Percentiles rank a stretch among this genome's conserved stretches.
phyloP scores from a whole-genome alignment of 2,329 filamentous ascomycete species.

The Monosporascus sp. region DNA sequence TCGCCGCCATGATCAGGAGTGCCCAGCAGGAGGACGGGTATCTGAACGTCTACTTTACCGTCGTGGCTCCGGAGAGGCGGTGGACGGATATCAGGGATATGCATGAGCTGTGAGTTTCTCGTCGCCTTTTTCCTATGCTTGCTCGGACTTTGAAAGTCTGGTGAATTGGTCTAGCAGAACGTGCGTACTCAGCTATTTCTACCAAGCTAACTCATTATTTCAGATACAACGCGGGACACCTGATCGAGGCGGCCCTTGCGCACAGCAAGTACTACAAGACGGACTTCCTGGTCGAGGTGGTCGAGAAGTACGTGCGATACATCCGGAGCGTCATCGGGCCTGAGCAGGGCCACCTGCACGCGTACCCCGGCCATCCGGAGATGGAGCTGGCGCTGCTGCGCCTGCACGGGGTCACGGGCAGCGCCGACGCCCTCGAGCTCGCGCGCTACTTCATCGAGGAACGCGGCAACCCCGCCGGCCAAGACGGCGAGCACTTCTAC shows the following conservation, averaged over 20 bases:
- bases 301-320: constrained; percentile 49
- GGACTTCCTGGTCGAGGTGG: constrained; percentile 43
- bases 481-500: constrained; percentile 47
- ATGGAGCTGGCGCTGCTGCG: constrained; percentile 44
- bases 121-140: neutral
- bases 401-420: constrained; percentile 30
- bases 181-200: too few species aligned
- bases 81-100: constrained; percentile 56
- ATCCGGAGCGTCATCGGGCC: constrained; percentile 48
- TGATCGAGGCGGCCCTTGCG: constrained; percentile 56
- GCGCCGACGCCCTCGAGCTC: constrained; percentile 34
- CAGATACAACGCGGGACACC: constrained; percentile 55
- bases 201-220: too few species aligned
- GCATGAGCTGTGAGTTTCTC: constrained; percentile 48
- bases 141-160: neutral
- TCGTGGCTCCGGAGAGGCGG: constrained; percentile 48
- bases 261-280: constrained; percentile 49
- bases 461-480: constrained; percentile 46
- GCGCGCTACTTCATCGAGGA: constrained; percentile 54
- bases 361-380: constrained; percentile 54
- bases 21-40: constrained; percentile 58
- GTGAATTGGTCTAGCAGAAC: neutral
- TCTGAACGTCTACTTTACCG: constrained; percentile 57
- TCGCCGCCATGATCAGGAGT: constrained; percentile 50
- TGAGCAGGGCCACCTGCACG: constrained; percentile 41